These are phyloP conservation scores for Saturnispora saitoi DNA, from an alignment of 805 yeast species.

Conservation along the genomic window DNA sequence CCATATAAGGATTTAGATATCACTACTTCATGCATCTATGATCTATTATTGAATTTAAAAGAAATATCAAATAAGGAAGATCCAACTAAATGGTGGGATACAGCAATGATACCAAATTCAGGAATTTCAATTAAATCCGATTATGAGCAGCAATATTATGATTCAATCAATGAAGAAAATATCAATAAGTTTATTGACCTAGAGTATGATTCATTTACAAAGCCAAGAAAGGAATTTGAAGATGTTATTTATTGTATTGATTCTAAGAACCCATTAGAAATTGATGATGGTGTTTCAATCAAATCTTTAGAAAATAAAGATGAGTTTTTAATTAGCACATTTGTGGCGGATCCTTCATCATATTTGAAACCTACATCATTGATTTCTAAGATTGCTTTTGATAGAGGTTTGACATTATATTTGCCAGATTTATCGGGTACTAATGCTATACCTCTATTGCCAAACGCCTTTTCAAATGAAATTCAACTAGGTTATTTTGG, in stretches of 20 bases:
- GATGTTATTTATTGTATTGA: conserved; percentile 75
- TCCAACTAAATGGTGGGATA: conserved; percentile 45
- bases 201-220: conserved; percentile 10
- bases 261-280: conserved; percentile 69
- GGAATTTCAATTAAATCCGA: conserved; percentile 36
- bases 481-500: conserved; percentile 42
- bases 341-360: conserved; percentile 84
- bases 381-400: conserved; percentile 48
- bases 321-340: conserved; percentile 47
- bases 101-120: conserved; percentile 36
- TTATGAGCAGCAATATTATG: conserved; percentile 35
- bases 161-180: conserved; percentile 20
- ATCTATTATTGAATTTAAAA: conserved; percentile 33
- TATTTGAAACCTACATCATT: conserved; percentile 34
- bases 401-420: conserved; percentile 59
- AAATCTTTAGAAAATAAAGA: conserved; percentile 18
- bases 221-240: conserved; percentile 10
- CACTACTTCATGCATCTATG: conserved; percentile 46
- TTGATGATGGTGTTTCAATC: conserved; percentile 87
- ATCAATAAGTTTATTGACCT: conserved; percentile 15
- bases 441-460: conserved; percentile 54
- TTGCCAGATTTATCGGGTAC: conserved; percentile 44
- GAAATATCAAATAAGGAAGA: conserved; percentile 29
- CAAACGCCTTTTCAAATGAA: conserved; percentile 40
- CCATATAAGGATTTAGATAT: conserved; percentile 34